Percentiles rank a stretch among this genome's conserved stretches.
These are phyloP conservation scores for Acanthochlamys bracteata DNA, from an alignment of 106 monocot genomes.

Conservation along the genomic window DNA sequence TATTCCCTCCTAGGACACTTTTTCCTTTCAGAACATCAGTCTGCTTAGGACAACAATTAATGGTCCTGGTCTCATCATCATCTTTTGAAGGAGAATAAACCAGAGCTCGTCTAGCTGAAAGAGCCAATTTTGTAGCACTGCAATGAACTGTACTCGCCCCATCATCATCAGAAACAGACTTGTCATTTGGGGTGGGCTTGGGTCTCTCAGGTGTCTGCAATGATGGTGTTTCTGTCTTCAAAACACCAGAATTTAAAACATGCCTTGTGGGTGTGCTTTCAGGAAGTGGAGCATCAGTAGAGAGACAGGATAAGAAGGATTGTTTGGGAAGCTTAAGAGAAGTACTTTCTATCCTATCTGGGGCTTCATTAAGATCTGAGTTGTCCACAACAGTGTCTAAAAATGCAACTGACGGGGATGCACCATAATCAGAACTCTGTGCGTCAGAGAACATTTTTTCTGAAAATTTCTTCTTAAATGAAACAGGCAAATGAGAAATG, in stretches of 20 bases:
- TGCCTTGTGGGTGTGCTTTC: conserved; percentile 27
- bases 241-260: not conserved
- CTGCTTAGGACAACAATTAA: not conserved
- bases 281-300: conserved; percentile 1
- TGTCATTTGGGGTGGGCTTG: conserved; percentile 23
- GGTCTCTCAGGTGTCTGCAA: conserved; percentile 46
- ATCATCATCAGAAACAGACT: conserved; percentile 10
- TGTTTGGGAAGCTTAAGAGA: conserved; percentile 9
- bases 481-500: conserved; percentile 41
- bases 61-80: conserved; percentile 10
- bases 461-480: conserved; percentile 38
- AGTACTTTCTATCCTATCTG: conserved; percentile 1
- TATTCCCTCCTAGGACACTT: too few species aligned
- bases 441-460: conserved; percentile 25
- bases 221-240: conserved; percentile 34
- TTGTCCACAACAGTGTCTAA: conserved; percentile 1
- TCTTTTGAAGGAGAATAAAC: conserved; percentile 25
- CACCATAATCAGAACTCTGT: conserved; percentile 17
- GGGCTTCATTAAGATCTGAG: conserved; percentile 2
- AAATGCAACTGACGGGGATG: not conserved
- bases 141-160: not conserved
- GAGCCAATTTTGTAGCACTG: conserved; percentile 19
- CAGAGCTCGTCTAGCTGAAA: conserved; percentile 40
- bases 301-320: conserved; percentile 9
- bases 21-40: not conserved